A percentile compares a stretch with the other conserved stretches of the same genome.
phyloP scores from a whole-genome alignment of 1,284 basidiomycete species.

The Agaricales sp. region DNA sequence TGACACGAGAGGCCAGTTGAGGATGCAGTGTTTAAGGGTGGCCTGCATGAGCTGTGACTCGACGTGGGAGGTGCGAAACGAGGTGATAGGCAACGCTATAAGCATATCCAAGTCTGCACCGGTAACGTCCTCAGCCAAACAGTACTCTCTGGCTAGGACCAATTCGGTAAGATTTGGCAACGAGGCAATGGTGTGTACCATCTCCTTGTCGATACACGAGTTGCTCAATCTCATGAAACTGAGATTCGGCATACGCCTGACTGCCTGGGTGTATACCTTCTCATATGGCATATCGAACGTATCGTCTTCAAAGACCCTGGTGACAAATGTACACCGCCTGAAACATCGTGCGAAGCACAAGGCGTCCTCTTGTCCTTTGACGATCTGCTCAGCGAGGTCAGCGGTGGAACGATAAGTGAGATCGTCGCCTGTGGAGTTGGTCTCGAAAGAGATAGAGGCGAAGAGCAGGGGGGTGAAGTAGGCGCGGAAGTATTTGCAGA shows the following conservation, averaged over 20 bases:
- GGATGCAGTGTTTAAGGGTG: neutral
- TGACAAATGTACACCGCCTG: neutral
- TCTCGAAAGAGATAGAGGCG: neutral
- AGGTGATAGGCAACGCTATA: neutral
- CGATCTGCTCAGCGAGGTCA: neutral
- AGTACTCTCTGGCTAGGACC: neutral
- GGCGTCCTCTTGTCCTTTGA: neutral
- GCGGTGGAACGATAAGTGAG: neutral
- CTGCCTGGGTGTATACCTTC: neutral
- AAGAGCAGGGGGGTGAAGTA: neutral
- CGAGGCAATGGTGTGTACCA: neutral
- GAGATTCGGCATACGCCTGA: neutral
- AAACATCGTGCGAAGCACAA: neutral
- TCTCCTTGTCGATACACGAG: neutral
- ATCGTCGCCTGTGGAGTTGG: neutral
- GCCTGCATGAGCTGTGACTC: neutral
- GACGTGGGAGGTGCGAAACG: neutral
- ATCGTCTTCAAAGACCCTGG: neutral
- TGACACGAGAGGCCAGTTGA: neutral
- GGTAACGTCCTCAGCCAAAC: neutral
- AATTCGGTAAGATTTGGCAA: neutral
- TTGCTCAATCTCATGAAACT: neutral
- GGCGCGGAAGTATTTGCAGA: neutral
- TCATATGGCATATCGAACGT: neutral
- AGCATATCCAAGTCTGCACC: neutral